These are phyloP conservation scores for Malus hybrid DNA, from an alignment of 331 rosid genomes.

Conservation along the genomic window DNA sequence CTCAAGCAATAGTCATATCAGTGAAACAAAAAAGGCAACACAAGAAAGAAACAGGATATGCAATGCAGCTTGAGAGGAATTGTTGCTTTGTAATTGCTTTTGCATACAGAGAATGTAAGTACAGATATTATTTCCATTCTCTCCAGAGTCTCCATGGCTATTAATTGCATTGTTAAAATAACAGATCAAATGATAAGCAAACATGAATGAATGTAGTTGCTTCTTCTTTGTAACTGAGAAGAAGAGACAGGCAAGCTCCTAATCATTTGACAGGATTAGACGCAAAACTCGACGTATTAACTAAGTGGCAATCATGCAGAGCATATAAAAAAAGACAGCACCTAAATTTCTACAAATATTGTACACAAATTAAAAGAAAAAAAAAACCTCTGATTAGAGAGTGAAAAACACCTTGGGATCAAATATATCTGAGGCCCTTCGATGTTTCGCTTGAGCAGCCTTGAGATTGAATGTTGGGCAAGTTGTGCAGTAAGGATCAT, in stretches of 20 bases:
- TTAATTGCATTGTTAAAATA: background rate
- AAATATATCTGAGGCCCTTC: slow-evolving; percentile 36
- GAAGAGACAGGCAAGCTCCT: background rate
- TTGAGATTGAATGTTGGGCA: slow-evolving; percentile 65
- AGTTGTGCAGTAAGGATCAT: slow-evolving; percentile 83
- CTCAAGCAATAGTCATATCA: background rate
- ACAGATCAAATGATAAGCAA: background rate
- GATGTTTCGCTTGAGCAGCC: slow-evolving; percentile 29
- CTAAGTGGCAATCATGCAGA: background rate
- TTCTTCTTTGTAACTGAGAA: background rate
- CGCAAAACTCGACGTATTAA: background rate
- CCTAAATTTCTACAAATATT: background rate
- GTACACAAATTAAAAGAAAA: background rate
- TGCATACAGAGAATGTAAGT: background rate
- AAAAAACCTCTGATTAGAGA: background rate
- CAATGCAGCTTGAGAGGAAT: background rate
- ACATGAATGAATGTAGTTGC: background rate
- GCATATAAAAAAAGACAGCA: background rate
- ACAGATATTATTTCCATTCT: background rate
- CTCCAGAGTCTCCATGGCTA: background rate
- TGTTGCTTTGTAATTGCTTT: background rate
- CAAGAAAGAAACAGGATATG: background rate
- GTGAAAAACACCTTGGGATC: slow-evolving; percentile 47
- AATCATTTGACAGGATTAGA: background rate
- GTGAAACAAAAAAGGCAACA: background rate